These are phyloP conservation scores for Chrysoporthe austroafricana DNA, from an alignment of 2,329 filamentous ascomycete species.

Conservation along the genomic window DNA sequence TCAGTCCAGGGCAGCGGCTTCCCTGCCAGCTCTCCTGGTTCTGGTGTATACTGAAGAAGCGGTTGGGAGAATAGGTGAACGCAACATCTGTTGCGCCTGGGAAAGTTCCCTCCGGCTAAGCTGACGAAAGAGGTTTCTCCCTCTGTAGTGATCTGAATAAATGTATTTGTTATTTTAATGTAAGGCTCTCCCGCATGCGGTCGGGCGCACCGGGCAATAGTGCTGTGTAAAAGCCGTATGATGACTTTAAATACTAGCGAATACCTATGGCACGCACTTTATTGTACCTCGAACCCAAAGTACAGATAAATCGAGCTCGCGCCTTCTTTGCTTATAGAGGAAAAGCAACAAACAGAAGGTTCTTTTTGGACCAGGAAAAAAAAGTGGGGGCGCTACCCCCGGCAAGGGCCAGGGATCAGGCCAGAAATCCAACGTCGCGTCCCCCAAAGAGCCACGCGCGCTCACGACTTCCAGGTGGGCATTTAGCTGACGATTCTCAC, in stretches of 20 bases:
- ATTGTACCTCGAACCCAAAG: no score
- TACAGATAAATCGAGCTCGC: no score
- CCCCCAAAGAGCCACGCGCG: constrained; percentile 7
- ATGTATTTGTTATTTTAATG: no score
- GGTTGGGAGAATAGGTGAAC: neutral
- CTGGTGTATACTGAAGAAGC: neutral
- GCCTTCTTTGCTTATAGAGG: no score
- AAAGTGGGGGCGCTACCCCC: neutral
- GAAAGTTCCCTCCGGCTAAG: neutral
- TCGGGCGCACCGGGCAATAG: no score
- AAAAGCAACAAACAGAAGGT: no score
- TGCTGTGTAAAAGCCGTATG: no score
- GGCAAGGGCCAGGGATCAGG: neutral
- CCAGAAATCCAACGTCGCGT: constrained; percentile 9
- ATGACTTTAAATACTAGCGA: no score
- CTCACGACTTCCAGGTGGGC: neutral
- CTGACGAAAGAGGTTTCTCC: neutral
- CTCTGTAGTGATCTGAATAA: neutral
- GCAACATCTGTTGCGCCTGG: neutral
- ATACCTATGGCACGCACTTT: no score
- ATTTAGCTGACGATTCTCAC: neutral
- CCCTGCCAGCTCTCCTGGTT: neutral
- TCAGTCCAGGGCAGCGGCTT: neutral
- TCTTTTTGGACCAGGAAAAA: no score
- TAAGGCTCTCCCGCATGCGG: no score